Evolutionary conservation across 106 monocot genomes (phyloP).

Genomic region (Hemerocallis citrina): DNA sequence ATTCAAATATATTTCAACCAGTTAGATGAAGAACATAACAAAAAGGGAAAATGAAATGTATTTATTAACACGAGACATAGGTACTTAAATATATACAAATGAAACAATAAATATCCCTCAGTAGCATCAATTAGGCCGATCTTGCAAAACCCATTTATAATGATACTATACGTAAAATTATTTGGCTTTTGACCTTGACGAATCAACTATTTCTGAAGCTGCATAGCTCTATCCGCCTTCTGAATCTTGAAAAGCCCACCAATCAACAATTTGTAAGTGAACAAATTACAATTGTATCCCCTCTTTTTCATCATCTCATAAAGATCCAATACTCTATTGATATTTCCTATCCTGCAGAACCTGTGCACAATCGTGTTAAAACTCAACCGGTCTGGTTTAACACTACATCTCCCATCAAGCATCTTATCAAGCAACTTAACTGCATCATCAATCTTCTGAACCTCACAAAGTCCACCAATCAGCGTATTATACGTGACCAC

Average conservation of each 20-base stretch:
- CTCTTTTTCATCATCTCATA: conserved; percentile 40
- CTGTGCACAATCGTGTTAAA: conserved; percentile 68
- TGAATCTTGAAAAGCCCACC: conserved; percentile 51
- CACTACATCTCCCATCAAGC: conserved; percentile 28
- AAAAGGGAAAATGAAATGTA: too few relatives aligned
- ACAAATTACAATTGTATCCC: conserved; percentile 31
- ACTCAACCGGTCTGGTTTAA: conserved; percentile 36
- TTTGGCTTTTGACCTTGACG: conserved; percentile 38
- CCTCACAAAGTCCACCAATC: conserved; percentile 56
- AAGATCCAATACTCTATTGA: conserved; percentile 50
- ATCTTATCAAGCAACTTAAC: conserved; percentile 47
- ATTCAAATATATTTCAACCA: too few relatives aligned
- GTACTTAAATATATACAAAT: too few relatives aligned
- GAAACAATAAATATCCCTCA: conserved; percentile 36
- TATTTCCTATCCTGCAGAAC: conserved; percentile 38
- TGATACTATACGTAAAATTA: conserved; percentile 56
- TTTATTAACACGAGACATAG: too few relatives aligned
- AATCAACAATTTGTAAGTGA: conserved; percentile 76
- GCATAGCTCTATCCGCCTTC: conserved; percentile 43
- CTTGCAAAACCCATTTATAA: conserved; percentile 90
- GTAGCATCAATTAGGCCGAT: conserved; percentile 45
- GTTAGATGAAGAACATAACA: too few relatives aligned
- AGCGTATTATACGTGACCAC: conserved; percentile 58
- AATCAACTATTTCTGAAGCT: conserved; percentile 48
- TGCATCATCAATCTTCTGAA: conserved; percentile 40